Base-by-base conservation (phyloP, 179 eudicot genomes). In the Patellifolia procumbens region DNA sequence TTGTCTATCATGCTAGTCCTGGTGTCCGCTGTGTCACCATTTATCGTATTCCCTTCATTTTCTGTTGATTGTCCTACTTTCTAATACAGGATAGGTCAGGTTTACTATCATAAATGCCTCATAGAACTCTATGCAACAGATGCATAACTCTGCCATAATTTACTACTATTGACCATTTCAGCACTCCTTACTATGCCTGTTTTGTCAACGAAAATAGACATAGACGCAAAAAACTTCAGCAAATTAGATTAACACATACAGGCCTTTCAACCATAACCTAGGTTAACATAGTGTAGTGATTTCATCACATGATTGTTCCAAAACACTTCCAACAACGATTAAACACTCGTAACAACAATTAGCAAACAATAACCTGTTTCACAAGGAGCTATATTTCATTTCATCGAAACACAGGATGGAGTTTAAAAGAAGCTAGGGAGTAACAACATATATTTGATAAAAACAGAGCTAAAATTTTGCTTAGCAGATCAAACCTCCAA, bases 1-100 rank as follows among this genome's bases (percentile, higher is more conserved):
- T 71, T 62, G 63, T 52, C 78, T 17, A 56, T 52, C 65, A 32
- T 77, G 43, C 48, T 49, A 31, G 39, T 15, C n/a, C 20, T 19
- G 10, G 52, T 70, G 70, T 51, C 52, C 65, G 28, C 8, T 60
- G 37, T 19, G 4, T 28, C 20, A 28, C 65, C 29, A n/a, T 42
- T 26, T 20, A 37, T 37, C 39, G 69, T 39, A 37, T 42, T n/a
- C 71, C 22, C 29, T 68, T 10, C 19, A 68, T 45, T 46, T 68
- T 5, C 26, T 2, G 11, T 45, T 42, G 22, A 64, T 45, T 15
- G 55, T 68, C 53, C 35, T 68, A 46, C 37, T 26, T 45, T 45
- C 31, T 2, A 20, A n/a, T 67, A 10, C 7, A 10, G n/a, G 22
- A 45, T 22, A 28, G 45, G 28, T 58, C 1, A 22, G 34, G 10